Evolutionary conservation across 2,329 filamentous ascomycete species (phyloP).

Genomic region (Diaporthe sp.): DNA sequence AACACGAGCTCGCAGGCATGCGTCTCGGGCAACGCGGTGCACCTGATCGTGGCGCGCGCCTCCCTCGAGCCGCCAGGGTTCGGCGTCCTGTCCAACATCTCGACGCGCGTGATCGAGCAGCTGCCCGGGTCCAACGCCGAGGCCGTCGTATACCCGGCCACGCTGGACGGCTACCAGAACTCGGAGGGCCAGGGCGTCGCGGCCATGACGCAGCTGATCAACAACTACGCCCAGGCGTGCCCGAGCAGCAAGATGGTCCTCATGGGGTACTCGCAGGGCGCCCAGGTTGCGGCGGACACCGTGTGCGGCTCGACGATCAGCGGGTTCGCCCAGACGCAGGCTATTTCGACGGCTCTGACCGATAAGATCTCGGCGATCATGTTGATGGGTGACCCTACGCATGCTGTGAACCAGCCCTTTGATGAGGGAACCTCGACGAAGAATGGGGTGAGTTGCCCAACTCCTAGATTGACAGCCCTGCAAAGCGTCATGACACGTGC

Average conservation of each 20-base stretch:
- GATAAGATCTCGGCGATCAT: conserved; percentile 42
- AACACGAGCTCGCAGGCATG: conserved; percentile 26
- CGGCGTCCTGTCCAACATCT: conserved; percentile 44
- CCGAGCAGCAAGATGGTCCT: conserved; percentile 44
- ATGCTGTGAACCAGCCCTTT: conserved; percentile 38
- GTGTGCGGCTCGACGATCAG: conserved; percentile 41
- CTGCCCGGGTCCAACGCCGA: conserved; percentile 42
- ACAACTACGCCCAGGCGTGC: conserved; percentile 40
- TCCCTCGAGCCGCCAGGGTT: conserved; percentile 41
- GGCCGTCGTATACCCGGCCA: conserved; percentile 45
- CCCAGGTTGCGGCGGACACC: conserved; percentile 44
- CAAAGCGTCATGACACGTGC: background rate
- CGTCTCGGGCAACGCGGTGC: conserved; percentile 41
- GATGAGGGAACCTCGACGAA: conserved; percentile 42
- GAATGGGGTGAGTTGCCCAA: conserved; percentile 40
- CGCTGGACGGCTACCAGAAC: conserved; percentile 41
- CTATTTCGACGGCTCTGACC: conserved; percentile 32
- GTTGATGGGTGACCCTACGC: conserved; percentile 44
- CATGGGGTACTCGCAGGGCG: conserved; percentile 46
- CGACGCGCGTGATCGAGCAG: conserved; percentile 40
- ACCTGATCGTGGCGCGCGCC: conserved; percentile 45
- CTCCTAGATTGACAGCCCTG: too few relatives aligned
- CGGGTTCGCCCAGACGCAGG: conserved; percentile 35
- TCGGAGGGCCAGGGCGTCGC: conserved; percentile 41
- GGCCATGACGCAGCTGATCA: conserved; percentile 40